Conservation (phyloP, 305 asterid genomes). For the Stenogyne calaminthoides region DNA sequence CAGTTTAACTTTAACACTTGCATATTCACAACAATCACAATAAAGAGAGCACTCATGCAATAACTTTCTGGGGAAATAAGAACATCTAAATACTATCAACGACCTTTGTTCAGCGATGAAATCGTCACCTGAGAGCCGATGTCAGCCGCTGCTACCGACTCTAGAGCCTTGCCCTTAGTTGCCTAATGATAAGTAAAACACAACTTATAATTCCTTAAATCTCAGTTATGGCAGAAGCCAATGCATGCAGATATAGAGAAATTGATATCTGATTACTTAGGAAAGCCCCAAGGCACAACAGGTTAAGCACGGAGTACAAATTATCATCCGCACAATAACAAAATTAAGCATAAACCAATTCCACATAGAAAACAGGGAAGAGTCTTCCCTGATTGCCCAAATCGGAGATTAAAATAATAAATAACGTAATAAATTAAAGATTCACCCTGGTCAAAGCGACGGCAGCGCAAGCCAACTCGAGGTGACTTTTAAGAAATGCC, state of each 20-base stretch:
- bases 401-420: background rate
- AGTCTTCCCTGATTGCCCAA: conserved; percentile 16
- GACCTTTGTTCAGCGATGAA: conserved; percentile 54
- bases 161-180: conserved; percentile 44
- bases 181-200: conserved; percentile 37
- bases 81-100: conserved; percentile 20
- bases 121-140: conserved; percentile 48
- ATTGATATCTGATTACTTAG: background rate
- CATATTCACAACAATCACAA: conserved; percentile 10
- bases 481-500: conserved; percentile 67
- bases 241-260: conserved; percentile 11
- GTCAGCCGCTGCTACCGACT: conserved; percentile 46
- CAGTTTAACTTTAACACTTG: background rate
- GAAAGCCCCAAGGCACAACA: conserved; percentile 8
- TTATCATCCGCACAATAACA: background rate
- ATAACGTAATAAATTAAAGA: background rate
- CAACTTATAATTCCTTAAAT: conserved; percentile 3
- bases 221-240: conserved; percentile 2
- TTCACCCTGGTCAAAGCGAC: conserved; percentile 78
- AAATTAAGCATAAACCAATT: conserved; percentile 15
- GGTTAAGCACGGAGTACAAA: conserved; percentile 21
- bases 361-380: conserved; percentile 7
- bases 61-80: background rate
- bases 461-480: conserved; percentile 92
- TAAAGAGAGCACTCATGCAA: background rate